A percentile compares a stretch with the other conserved stretches of the same genome.
Evolutionary conservation across 331 rosid genomes (phyloP).

Genomic region (Malus hybrid): DNA sequence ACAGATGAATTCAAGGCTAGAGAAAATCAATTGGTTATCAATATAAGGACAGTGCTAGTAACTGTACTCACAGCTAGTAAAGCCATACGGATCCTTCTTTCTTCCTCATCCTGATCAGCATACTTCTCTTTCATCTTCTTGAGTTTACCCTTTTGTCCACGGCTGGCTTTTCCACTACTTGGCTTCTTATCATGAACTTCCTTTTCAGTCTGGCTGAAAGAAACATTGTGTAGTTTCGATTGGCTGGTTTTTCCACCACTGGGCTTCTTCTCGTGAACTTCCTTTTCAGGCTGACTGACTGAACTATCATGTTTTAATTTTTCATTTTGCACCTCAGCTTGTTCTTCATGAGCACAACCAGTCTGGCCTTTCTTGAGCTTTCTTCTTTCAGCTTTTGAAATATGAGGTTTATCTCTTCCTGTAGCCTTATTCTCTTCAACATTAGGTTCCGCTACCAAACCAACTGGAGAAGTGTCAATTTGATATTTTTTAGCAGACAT

Average conservation of each 20-base stretch:
- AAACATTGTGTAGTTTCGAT: slow-evolving; percentile 26
- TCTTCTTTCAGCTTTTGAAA: slow-evolving; percentile 95
- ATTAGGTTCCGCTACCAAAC: slow-evolving; percentile 30
- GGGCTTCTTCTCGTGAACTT: slow-evolving; percentile 41
- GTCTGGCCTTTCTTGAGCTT: slow-evolving; percentile 74
- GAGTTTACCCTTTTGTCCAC: slow-evolving; percentile 83
- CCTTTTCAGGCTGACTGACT: slow-evolving; percentile 34
- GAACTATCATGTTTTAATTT: too few relatives aligned
- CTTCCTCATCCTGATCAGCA: slow-evolving; percentile 98
- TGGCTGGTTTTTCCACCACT: slow-evolving; percentile 51
- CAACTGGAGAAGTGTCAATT: slow-evolving; percentile 40
- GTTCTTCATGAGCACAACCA: slow-evolving; percentile 31
- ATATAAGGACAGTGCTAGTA: slow-evolving; percentile 6
- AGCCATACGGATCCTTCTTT: slow-evolving; percentile 90
- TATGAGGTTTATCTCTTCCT: slow-evolving; percentile 67
- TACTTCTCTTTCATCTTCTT: slow-evolving; percentile 94
- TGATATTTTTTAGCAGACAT: slow-evolving; percentile 38
- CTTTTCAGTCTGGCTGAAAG: slow-evolving; percentile 36
- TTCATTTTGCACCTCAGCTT: slow-evolving; percentile 36
- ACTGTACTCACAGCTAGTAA: slow-evolving; percentile 83
- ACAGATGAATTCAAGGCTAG: neutral
- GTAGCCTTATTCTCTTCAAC: slow-evolving; percentile 45
- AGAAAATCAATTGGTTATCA: neutral
- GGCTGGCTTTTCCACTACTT: slow-evolving; percentile 57
- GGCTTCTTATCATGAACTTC: slow-evolving; percentile 44